These are phyloP conservation scores for Flaveria sonorensis DNA, from an alignment of 129 eudicot species.

Conservation along the genomic window DNA sequence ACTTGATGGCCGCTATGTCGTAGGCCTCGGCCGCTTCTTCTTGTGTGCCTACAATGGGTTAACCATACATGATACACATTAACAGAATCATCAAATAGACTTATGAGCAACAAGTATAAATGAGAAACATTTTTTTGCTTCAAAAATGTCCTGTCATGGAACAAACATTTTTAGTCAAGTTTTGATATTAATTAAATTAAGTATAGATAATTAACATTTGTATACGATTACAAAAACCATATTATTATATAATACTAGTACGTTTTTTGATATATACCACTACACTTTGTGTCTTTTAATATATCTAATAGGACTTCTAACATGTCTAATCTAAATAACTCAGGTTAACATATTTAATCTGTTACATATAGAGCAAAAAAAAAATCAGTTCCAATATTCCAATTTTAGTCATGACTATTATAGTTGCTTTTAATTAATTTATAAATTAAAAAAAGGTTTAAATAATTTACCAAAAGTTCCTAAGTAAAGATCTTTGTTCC, in stretches of 20 bases:
- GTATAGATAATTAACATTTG: not conserved
- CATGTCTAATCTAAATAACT: not conserved
- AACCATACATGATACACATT: not conserved
- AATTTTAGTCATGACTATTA: not conserved
- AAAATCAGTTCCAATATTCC: no score
- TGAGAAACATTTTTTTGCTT: not conserved
- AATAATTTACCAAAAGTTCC: slow-evolving; percentile 82
- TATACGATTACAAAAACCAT: not conserved
- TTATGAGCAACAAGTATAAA: not conserved
- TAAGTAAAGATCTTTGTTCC: slow-evolving; percentile 92
- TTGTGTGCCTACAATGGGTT: slow-evolving; percentile 60
- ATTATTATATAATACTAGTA: not conserved
- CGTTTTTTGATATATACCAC: not conserved
- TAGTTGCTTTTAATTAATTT: not conserved
- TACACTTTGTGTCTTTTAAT: not conserved
- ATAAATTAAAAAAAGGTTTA: not conserved
- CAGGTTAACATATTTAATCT: not conserved
- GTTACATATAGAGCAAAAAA: no score
- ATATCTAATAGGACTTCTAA: not conserved
- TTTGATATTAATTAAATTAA: not conserved
- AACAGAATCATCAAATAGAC: not conserved
- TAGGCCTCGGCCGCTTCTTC: slow-evolving; percentile 99
- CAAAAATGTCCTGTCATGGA: not conserved
- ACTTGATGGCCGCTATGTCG: slow-evolving; percentile 91
- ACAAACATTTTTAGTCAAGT: not conserved